A percentile compares a stretch with the other conserved stretches of the same genome.
phyloP scores from a whole-genome alignment of 2,329 filamentous ascomycete genomes.

The Lasiodiplodia gonubiensis region DNA sequence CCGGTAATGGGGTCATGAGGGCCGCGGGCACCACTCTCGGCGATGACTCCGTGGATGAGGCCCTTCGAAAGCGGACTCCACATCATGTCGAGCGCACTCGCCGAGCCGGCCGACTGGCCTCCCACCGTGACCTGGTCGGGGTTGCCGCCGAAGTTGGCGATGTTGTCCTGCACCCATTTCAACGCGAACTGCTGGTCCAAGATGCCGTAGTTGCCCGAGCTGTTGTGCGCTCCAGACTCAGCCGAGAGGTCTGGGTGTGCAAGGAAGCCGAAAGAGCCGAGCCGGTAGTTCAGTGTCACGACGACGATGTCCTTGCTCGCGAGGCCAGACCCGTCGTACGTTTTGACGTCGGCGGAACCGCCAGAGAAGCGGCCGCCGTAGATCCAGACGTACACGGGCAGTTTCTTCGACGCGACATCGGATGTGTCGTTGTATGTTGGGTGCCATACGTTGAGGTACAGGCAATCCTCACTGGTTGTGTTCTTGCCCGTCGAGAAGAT shows the following conservation, averaged over 20 bases:
- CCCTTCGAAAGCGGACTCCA: constrained; percentile 56
- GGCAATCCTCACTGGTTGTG: constrained; percentile 34
- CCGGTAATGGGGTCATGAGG: constrained; percentile 6
- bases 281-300: constrained; percentile 43
- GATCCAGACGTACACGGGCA: constrained; percentile 56
- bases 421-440: constrained; percentile 24
- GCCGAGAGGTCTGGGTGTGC: constrained; percentile 10
- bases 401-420: background rate
- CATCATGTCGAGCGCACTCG: constrained; percentile 48
- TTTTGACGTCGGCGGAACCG: constrained; percentile 21
- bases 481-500: constrained; percentile 22
- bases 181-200: constrained; percentile 47
- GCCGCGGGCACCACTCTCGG: constrained; percentile 30
- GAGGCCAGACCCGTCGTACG: constrained; percentile 34
- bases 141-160: constrained; percentile 53
- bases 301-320: constrained; percentile 35
- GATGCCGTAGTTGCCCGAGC: constrained; percentile 44
- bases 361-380: constrained; percentile 44
- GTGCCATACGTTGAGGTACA: constrained; percentile 43
- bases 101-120: constrained; percentile 47
- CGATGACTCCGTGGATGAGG: constrained; percentile 37
- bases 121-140: constrained; percentile 54
- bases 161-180: constrained; percentile 50
- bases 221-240: constrained; percentile 21
- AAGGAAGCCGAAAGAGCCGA: constrained; percentile 51